Percentiles rank a stretch among this genome's conserved stretches.
phyloP scores from a whole-genome alignment of 371 early-diverging fungal species.

The Mucor saturninus region DNA sequence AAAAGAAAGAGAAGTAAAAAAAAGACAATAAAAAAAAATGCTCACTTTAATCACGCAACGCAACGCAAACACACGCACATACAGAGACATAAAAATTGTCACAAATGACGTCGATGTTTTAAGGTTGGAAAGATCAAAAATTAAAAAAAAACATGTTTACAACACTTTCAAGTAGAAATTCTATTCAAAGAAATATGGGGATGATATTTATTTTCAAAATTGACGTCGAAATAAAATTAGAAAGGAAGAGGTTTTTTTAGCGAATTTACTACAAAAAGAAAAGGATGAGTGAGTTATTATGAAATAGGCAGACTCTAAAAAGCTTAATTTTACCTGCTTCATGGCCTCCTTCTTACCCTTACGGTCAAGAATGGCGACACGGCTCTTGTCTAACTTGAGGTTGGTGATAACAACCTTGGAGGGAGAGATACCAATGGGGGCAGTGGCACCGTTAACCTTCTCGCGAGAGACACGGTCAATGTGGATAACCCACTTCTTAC shows the following conservation, averaged over 20 bases:
- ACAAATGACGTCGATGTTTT: background rate
- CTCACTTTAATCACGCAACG: background rate
- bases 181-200: conserved; percentile 7
- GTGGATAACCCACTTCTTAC: conserved; percentile 98
- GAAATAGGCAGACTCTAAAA: too few relatives aligned
- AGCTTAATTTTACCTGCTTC: conserved; percentile 39
- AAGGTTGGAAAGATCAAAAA: too few relatives aligned
- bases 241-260: background rate
- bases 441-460: conserved; percentile 96
- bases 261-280: conserved; percentile 1
- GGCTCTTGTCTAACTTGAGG: conserved; percentile 96
- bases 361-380: conserved; percentile 83
- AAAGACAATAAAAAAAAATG: conserved; percentile 2
- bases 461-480: conserved; percentile 95
- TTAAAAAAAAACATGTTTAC: too few relatives aligned
- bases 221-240: conserved; percentile 9
- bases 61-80: too few relatives aligned
- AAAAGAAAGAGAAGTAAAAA: conserved; percentile 10
- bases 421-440: conserved; percentile 94
- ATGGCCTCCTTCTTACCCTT: conserved; percentile 63
- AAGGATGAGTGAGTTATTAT: too few relatives aligned
- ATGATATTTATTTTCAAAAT: conserved; percentile 13
- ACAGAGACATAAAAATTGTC: background rate
- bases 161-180: too few relatives aligned
- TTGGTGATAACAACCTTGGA: conserved; percentile 97